Conservation (phyloP, 2,329 filamentous ascomycete genomes). For the Rhynchosporium agropyri region DNA sequence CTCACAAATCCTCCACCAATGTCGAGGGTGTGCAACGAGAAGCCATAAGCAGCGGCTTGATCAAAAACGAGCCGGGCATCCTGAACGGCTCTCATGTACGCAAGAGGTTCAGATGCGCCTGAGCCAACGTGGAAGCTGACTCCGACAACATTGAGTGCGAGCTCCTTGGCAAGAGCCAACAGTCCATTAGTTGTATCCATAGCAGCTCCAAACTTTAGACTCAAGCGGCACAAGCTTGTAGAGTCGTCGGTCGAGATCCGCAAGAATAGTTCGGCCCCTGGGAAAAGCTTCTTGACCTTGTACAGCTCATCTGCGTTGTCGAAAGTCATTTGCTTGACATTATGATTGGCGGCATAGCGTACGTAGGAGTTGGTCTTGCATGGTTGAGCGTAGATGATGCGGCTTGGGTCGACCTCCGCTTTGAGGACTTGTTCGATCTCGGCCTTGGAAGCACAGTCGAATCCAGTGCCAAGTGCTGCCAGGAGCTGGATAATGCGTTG, state of each 20-base stretch:
- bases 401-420: constrained; percentile 80
- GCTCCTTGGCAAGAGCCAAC: constrained; percentile 75
- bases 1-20: constrained; percentile 92
- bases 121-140: constrained; percentile 99
- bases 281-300: constrained; percentile 93
- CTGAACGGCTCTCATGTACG: constrained; percentile 86
- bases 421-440: constrained; percentile 92
- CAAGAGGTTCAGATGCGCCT: constrained; percentile 88
- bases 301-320: constrained; percentile 97
- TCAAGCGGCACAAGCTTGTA: constrained; percentile 88
- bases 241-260: constrained; percentile 97
- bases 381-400: constrained; percentile 98
- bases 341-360: constrained; percentile 80
- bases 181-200: constrained; percentile 80
- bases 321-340: constrained; percentile 98
- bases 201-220: constrained; percentile 94
- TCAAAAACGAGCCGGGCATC: constrained; percentile 90
- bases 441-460: constrained; percentile 96
- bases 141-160: constrained; percentile 88
- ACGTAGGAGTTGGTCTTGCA: constrained; percentile 99
- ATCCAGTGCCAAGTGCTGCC: constrained; percentile 85
- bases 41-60: constrained; percentile 76
- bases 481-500: constrained; percentile 85
- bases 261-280: constrained; percentile 86
- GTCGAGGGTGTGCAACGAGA: constrained; percentile 82